A percentile compares a stretch with the other conserved stretches of the same genome.
Conservation (phyloP, 257 asterid genomes). For the Echium plantagineum region DNA sequence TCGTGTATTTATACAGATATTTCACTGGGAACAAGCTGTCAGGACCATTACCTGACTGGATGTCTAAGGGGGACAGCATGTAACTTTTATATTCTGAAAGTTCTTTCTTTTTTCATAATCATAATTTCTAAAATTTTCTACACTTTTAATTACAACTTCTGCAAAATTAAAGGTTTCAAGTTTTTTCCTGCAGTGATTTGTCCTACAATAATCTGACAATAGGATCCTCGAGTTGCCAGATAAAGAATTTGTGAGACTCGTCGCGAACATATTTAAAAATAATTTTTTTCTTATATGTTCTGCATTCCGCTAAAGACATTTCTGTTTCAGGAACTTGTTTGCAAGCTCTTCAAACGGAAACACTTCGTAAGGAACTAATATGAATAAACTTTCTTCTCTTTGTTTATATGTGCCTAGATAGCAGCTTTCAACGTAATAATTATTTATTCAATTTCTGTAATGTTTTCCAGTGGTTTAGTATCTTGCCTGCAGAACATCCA, state of each 20-base stretch:
- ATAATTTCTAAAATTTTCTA: too few relatives aligned
- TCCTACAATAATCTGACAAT: conserved; percentile 52
- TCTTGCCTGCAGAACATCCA: conserved; percentile 28
- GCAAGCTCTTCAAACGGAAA: conserved; percentile 46
- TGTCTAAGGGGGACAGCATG: conserved; percentile 24
- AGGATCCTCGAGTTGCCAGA: conserved; percentile 24
- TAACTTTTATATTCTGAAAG: conserved; percentile 7
- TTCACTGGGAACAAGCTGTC: conserved; percentile 44
- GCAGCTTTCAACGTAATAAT: background rate
- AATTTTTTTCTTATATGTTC: background rate
- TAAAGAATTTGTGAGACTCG: conserved; percentile 35
- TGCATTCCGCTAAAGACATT: conserved; percentile 7
- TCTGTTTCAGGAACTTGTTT: conserved; percentile 41
- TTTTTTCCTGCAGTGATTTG: conserved; percentile 33
- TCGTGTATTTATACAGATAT: conserved; percentile 20
- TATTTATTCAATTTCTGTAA: conserved; percentile 5
- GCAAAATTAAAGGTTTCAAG: too few relatives aligned
- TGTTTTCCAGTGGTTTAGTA: conserved; percentile 26
- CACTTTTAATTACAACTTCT: too few relatives aligned
- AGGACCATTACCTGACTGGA: conserved; percentile 49
- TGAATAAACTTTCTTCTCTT: background rate
- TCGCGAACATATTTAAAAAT: background rate
- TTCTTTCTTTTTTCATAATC: background rate
- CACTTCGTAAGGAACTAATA: conserved; percentile 27
- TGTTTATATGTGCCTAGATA: too few relatives aligned